Conservation (phyloP, 2,329 filamentous ascomycete species). For the Colletotrichum chlorophyti region DNA sequence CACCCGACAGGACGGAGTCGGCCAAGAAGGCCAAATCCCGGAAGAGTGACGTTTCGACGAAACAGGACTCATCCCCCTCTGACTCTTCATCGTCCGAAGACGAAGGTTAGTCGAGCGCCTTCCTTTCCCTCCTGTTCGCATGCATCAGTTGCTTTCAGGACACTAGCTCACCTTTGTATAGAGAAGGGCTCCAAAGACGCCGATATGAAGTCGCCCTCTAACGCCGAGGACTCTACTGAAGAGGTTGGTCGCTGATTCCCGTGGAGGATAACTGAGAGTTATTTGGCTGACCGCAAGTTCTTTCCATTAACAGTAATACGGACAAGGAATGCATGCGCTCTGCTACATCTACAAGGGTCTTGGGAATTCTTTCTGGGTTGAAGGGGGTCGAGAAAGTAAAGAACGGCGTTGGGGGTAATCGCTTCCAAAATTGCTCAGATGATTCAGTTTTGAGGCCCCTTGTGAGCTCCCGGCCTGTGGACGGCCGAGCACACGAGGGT, state of each 20-base stretch:
- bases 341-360: conserved; percentile 6
- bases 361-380: background rate
- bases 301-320: conserved; percentile 12
- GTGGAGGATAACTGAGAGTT: conserved; percentile 14
- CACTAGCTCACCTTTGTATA: conserved; percentile 13
- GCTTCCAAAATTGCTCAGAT: conserved; percentile 5
- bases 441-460: conserved; percentile 5
- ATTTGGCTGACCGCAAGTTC: conserved; percentile 17
- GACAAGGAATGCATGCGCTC: conserved; percentile 1
- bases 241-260: conserved; percentile 23
- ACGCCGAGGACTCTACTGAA: conserved; percentile 17
- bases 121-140: background rate
- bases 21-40: conserved; percentile 31
- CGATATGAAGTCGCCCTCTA: conserved; percentile 2
- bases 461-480: background rate
- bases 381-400: background rate
- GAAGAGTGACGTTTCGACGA: conserved; percentile 4
- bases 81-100: conserved; percentile 16
- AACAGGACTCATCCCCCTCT: conserved; percentile 5
- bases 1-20: conserved; percentile 35
- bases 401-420: background rate
- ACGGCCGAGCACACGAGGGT: background rate
- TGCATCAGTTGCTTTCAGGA: background rate
- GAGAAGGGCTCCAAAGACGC: conserved; percentile 1
- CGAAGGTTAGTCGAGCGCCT: conserved; percentile 20